phyloP scores from a whole-genome alignment of 768 basidiomycete genomes.

The Mycena epipterygia region DNA sequence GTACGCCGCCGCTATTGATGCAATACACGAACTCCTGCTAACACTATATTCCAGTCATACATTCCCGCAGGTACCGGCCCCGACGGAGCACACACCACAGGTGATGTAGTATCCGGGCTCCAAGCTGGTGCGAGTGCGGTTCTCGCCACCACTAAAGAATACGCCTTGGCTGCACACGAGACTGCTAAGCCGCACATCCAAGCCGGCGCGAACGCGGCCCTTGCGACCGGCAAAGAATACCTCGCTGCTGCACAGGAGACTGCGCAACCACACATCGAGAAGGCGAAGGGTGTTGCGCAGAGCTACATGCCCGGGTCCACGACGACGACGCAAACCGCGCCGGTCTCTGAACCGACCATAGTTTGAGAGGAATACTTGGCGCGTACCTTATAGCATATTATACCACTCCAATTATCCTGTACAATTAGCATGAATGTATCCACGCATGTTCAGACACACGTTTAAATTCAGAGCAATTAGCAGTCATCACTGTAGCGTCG shows the following conservation, averaged over 20 bases:
- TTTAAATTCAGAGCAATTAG: no score
- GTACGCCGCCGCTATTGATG: conserved; percentile 40
- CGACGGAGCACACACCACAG: conserved; percentile 29
- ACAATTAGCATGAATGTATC: conserved; percentile 16
- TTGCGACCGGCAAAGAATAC: no score
- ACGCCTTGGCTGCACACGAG: conserved; percentile 39
- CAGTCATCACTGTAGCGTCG: no score
- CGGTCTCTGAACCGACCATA: conserved; percentile 1
- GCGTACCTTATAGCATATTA: conserved; percentile 14
- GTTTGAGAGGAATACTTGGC: neutral
- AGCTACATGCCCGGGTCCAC: conserved; percentile 46
- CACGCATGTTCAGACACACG: neutral
- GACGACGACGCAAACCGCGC: conserved; percentile 40
- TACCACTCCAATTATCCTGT: conserved; percentile 24
- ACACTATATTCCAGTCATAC: conserved; percentile 33
- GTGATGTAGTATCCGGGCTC: conserved; percentile 46
- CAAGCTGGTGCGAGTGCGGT: conserved; percentile 49
- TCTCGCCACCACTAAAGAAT: conserved; percentile 46
- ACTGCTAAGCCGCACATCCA: conserved; percentile 56
- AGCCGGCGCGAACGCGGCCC: no score
- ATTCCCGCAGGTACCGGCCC: conserved; percentile 35
- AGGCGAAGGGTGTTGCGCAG: conserved; percentile 54
- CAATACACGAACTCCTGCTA: neutral
- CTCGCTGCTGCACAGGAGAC: conserved; percentile 42
- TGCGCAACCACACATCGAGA: conserved; percentile 57